Base-by-base conservation (phyloP, 2,329 filamentous ascomycete genomes). In the Claviceps fusiformis region DNA sequence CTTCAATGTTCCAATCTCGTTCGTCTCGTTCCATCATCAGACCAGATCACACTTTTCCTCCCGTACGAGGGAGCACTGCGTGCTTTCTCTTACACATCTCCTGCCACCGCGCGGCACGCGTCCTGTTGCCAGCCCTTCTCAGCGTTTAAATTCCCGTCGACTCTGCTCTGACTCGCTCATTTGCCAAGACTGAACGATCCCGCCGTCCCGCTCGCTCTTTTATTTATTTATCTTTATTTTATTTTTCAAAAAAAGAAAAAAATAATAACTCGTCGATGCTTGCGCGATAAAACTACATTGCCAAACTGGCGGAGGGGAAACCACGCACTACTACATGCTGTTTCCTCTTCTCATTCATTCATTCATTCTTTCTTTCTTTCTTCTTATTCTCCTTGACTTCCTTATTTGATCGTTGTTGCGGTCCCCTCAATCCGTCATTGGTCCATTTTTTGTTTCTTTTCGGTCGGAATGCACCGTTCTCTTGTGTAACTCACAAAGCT, bases 31-130 rank as follows among this genome's bases (percentile, higher is more conserved):
- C 2, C 24, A 24, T 33, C 8, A 33, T 9, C 31, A 37, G 35
- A 37, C 35, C 10, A 33, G 33, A 24, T 24, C 2, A 24, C 24
- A 24, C 24, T 24, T 24, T 11, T 35, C n/a, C 24, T 29, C 33
- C 15, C 24, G 24, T 24, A 24, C 24, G 24, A 24, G 24, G 2
- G 24, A 24, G 2, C 24, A 24, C 24, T 29, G 9, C 13, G 19
- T 33, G 27, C 9, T 6, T 44, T 10, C 4, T 46, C 19, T 44
- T n/a, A 15, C 33, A 48, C 48, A 19, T 49, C 10, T 31, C 50
- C 53, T 41, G 53, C 53, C 55, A 54, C 52, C 31, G 50, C 53
- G 44, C 24, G 46, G 53, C 50, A 37, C 45, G 53, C 29, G 33
- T 43, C 46, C 47, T 45, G 10, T 7, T 35, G 31, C 29, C 29